These are phyloP conservation scores for Metarhizium guizhouense DNA, from an alignment of 2,329 filamentous ascomycete genomes.

Conservation along the genomic window DNA sequence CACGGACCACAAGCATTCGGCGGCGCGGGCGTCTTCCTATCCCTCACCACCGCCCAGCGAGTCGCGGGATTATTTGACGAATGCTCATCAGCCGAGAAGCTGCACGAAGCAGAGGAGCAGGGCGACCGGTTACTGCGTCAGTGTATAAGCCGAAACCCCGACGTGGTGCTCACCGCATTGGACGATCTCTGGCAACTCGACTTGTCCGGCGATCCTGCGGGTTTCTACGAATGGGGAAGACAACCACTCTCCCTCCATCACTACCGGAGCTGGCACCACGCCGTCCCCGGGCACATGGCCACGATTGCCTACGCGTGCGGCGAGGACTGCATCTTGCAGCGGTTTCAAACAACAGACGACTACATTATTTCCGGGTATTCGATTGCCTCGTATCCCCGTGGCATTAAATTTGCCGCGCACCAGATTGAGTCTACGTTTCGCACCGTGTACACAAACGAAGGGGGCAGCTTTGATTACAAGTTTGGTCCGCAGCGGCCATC, in stretches of 20 bases:
- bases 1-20: slow-evolving; percentile 56
- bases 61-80: slow-evolving; percentile 32
- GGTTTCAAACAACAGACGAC: slow-evolving; percentile 45
- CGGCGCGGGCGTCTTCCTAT: slow-evolving; percentile 54
- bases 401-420: neutral
- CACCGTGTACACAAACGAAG: slow-evolving; percentile 31
- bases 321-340: neutral
- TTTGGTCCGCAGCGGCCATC: slow-evolving; percentile 38
- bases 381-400: no score
- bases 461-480: slow-evolving; percentile 39
- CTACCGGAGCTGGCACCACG: slow-evolving; percentile 52
- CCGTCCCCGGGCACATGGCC: slow-evolving; percentile 43
- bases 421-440: slow-evolving; percentile 41
- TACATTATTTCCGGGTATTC: slow-evolving; percentile 12
- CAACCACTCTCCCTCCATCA: slow-evolving; percentile 53
- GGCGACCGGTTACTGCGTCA: slow-evolving; percentile 5
- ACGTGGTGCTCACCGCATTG: slow-evolving; percentile 43
- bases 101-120: slow-evolving; percentile 1
- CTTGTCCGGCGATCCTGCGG: slow-evolving; percentile 48
- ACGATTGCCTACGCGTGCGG: slow-evolving; percentile 51
- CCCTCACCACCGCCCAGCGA: slow-evolving; percentile 35
- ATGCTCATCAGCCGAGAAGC: slow-evolving; percentile 30
- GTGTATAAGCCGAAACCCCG: slow-evolving; percentile 53
- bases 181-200: slow-evolving; percentile 53
- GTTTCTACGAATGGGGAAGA: slow-evolving; percentile 53